These are phyloP conservation scores for Phaffomyces opuntiae DNA, from an alignment of 805 yeast genomes.

Conservation along the genomic window DNA sequence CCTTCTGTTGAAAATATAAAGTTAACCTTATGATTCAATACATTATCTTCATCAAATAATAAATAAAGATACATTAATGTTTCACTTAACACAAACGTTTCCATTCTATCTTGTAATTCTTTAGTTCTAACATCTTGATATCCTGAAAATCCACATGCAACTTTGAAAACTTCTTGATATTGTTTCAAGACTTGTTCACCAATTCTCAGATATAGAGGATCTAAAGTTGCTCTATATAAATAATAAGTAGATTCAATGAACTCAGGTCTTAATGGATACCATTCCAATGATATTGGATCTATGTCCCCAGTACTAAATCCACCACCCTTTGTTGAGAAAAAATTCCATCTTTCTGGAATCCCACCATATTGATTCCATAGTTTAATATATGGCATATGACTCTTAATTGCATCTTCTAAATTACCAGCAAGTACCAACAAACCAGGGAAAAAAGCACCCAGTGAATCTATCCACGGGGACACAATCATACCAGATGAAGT, in stretches of 20 bases:
- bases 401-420: constrained; percentile 51
- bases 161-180: constrained; percentile 43
- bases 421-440: constrained; percentile 75
- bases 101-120: constrained; percentile 73
- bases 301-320: constrained; percentile 8
- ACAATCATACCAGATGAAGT: constrained; percentile 41
- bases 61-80: constrained; percentile 78
- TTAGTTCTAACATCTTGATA: constrained; percentile 60
- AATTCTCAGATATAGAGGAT: constrained; percentile 72
- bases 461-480: constrained; percentile 74
- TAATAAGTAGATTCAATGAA: constrained; percentile 85
- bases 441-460: constrained; percentile 88
- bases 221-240: constrained; percentile 75
- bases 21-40: constrained; percentile 36
- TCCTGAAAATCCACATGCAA: constrained; percentile 79
- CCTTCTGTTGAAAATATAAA: constrained; percentile 76
- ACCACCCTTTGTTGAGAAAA: constrained; percentile 9
- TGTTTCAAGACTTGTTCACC: constrained; percentile 61
- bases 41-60: constrained; percentile 64
- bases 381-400: constrained; percentile 60
- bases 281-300: constrained; percentile 53
- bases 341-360: constrained; percentile 86
- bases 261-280: constrained; percentile 94
- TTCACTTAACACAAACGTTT: constrained; percentile 83
- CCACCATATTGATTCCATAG: constrained; percentile 76